Base-by-base conservation (phyloP, 192 early-diverging fungal species). In the Entomortierella beljakovae region DNA sequence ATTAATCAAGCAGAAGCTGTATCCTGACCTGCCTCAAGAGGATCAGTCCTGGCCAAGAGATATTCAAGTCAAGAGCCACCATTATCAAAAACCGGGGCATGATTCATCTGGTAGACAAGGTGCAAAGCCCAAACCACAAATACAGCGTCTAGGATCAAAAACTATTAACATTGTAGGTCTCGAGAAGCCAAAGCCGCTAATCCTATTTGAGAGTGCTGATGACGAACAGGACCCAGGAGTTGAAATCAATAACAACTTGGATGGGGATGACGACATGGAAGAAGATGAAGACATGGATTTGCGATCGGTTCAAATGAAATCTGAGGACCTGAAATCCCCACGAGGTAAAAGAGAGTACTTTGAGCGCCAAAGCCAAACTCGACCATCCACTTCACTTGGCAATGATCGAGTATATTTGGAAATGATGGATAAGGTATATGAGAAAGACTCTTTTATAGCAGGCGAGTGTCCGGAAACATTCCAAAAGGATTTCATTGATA, bases 401-500 rank as follows among this genome's bases (percentile, higher is more conserved):
- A 81, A 65, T 34, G 68, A 55, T 43, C 61, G 29, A 54, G 33
- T 25, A 9, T 76, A 83, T 57, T 53, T 85, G 29, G 57, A 61
- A 28, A 18, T 33, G 0, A 46, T 85, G 57, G 64, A 57, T 6
- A 42, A 80, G 15, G 29, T 61, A 2, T 89, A 89, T 70, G 63
- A 74, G 26, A 51, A 70, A 28, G 88, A 88, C 57, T 31, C 60
- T 22, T 33, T 22, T n/a, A 49, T 50, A 16, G 54, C 80, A 15
- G 80, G 75, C 32, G 80, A 81, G 22, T 35, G 60, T 20, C 18
- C 53, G 4, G 57, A 52, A 6, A 65, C 61, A 5, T 91, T 91
- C 54, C 83, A 86, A 55, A 37, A 55, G 2, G 61, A 83, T 3
- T 87, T 94, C 46, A 40, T 87, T 2, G 71, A 88, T 25, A 85